Evolutionary conservation across 352 stramenopile genomes (phyloP), one percentile per base, ranked within the genome.

Genomic region (Elongisporangium prolatum): DNA sequence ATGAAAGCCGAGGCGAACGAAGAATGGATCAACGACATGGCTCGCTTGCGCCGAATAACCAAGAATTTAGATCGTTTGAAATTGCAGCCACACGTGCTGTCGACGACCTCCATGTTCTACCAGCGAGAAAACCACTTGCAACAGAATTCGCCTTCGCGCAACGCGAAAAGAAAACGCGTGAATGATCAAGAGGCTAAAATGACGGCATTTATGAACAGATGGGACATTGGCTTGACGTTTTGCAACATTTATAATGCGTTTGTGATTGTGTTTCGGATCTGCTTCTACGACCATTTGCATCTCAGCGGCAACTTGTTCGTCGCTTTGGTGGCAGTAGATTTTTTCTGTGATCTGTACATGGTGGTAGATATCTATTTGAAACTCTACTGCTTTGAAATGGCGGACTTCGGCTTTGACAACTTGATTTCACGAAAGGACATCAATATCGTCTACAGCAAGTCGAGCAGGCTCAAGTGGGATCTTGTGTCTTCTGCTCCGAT

Each of bases 161-260:
- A 40, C 18, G n/a, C 10, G n/a, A 20, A n/a, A 20, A 40, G 3
- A 4, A 21, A 5, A 20, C n/a, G 10, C 52, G 48, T 22, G 34
- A 54, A 21, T 10, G 21, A 16, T 6, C 18, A 20, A 10, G 0
- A 18, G 47, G 52, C 37, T 28, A 56, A 44, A 60, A 80, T n/a
- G 60, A 60, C 62, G 8, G 55, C 48, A 16, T 28, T 84, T 20
- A 51, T 52, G 6, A 75, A 57, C 16, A 28, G 64, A 5, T 93
- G 80, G 84, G 77, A 82, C 44, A 56, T 75, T 0, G 17, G 75
- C 0, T 50, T 92, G 21, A 88, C 71, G 13, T 57, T 71, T 9
- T 82, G 69, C 56, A 92, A 87, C 57, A 66, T 89, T 0, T 93
- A 88, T 62, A 92, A 86, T 40, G 65, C 81, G 4, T 71, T 86